Conservation (phyloP, 306 rosid genomes). For the Dicorynia guianensis region DNA sequence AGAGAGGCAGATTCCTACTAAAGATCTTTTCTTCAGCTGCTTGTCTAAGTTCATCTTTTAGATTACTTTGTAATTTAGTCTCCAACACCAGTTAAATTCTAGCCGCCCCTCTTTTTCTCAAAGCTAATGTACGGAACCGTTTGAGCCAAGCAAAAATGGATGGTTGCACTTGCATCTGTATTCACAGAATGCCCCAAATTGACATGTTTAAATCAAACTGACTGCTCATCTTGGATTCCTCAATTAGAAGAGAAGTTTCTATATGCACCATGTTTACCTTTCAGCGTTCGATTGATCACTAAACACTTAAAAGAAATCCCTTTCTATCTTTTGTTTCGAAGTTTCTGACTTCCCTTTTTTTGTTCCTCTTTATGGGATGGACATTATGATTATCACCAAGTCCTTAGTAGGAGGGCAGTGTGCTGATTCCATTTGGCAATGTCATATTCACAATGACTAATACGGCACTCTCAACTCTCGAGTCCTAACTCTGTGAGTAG, state of each 20-base stretch:
- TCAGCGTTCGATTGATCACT: not conserved
- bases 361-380: slow-evolving; percentile 15
- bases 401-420: too few relatives aligned
- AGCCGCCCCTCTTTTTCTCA: not conserved
- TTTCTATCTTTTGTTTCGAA: slow-evolving; percentile 13
- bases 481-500: too few relatives aligned
- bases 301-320: not conserved
- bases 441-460: too few relatives aligned
- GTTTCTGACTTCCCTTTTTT: not conserved
- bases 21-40: not conserved
- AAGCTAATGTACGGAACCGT: not conserved
- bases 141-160: too few relatives aligned
- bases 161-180: too few relatives aligned
- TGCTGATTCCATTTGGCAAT: too few relatives aligned
- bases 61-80: not conserved
- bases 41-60: not conserved
- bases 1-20: not conserved
- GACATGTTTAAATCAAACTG: not conserved
- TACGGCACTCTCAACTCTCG: too few relatives aligned
- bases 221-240: not conserved
- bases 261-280: not conserved
- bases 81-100: not conserved
- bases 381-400: too few relatives aligned
- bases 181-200: too few relatives aligned
- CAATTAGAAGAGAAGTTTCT: slow-evolving; percentile 21